phyloP scores from a whole-genome alignment of 495 filamentous ascomycete genomes.

The Neurospora sp. region DNA sequence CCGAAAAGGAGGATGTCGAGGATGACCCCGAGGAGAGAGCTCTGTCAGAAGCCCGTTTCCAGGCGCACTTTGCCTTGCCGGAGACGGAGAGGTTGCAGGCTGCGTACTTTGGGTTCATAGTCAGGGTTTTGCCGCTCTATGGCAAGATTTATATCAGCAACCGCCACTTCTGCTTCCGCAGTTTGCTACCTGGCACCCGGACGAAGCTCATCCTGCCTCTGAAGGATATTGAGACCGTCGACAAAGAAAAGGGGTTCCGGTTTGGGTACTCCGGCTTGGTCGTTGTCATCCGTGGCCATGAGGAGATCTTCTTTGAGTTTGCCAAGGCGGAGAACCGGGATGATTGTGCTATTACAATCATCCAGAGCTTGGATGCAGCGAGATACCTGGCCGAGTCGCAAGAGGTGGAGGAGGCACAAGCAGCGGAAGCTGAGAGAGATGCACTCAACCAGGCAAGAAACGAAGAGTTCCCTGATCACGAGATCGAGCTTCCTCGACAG shows the following conservation, averaged over 20 bases:
- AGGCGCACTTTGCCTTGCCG: conserved; percentile 81
- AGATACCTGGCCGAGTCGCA: conserved; percentile 67
- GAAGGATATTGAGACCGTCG: conserved; percentile 86
- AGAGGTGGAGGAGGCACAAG: conserved; percentile 61
- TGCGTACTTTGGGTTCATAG: conserved; percentile 79
- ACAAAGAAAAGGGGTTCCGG: conserved; percentile 91
- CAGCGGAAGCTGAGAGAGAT: conserved; percentile 72
- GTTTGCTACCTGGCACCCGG: conserved; percentile 76
- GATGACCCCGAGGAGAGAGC: conserved; percentile 53
- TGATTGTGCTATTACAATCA: conserved; percentile 76
- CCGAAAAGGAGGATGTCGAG: conserved; percentile 49
- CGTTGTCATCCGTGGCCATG: conserved; percentile 83
- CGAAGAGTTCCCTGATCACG: conserved; percentile 48
- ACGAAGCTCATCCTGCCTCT: conserved; percentile 90
- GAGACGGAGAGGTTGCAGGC: conserved; percentile 78
- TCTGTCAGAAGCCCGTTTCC: conserved; percentile 64
- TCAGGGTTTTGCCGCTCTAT: conserved; percentile 84
- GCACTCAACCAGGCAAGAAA: conserved; percentile 70
- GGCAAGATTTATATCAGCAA: conserved; percentile 95
- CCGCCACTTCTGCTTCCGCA: conserved; percentile 88
- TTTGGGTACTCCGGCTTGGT: conserved; percentile 89
- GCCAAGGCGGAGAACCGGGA: conserved; percentile 64
- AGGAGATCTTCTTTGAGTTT: conserved; percentile 97
- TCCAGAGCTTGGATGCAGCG: conserved; percentile 63
- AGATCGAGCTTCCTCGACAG: conserved; percentile 46